Evolutionary conservation across 2,329 filamentous ascomycete genomes (phyloP), one percentile per base, ranked within the genome.

Genomic region (Ophioceras dolichostomum): DNA sequence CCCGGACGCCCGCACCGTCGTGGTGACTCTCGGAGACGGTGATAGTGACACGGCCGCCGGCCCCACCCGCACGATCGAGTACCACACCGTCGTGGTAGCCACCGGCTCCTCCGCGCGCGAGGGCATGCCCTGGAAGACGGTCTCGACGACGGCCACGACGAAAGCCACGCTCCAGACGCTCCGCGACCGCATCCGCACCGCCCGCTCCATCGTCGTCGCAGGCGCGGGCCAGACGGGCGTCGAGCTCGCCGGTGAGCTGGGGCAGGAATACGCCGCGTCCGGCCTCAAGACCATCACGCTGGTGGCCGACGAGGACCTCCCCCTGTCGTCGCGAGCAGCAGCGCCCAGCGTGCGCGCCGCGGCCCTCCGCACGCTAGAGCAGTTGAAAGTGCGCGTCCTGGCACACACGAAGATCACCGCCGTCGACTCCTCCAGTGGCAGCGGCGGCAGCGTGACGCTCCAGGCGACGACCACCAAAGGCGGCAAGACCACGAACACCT

Each of bases 21-120:
- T 49, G 2, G 56, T 73, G 12, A 44, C 53, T 17, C 36, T 41
- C 22, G 55, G 52, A 32, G 57, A 50, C 4, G 31, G 17, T 33
- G 34, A 10, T 3, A 8, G 8, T 8, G 24, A 6, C 7, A n/a
- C 26, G 5, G 12, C 22, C 22, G 12, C 22, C 7, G 57, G 54
- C 6, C 48, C 41, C 5, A 45, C 47, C n/a, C 52, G 56, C 5
- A 52, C 53, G 10, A 48, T 73, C 38, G 41, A 42, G 16, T 78
- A 76, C 47, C 61, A 73, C 44, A 62, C 61, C 17, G 56, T 76
- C 10, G 48, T 78, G 41, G 53, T 78, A 31, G 70, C 71, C 9
- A 77, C 73, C 3, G 73, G 73, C 7, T 54, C 65, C 3, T 55
- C 56, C 20, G 58, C 61, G 22, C 54, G 47, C 17, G 61, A 58